Percentiles rank a stretch among this genome's conserved stretches.
These are phyloP conservation scores for Ophiocordyceps australis DNA, from an alignment of 2,329 filamentous ascomycete genomes.

Conservation along the genomic window DNA sequence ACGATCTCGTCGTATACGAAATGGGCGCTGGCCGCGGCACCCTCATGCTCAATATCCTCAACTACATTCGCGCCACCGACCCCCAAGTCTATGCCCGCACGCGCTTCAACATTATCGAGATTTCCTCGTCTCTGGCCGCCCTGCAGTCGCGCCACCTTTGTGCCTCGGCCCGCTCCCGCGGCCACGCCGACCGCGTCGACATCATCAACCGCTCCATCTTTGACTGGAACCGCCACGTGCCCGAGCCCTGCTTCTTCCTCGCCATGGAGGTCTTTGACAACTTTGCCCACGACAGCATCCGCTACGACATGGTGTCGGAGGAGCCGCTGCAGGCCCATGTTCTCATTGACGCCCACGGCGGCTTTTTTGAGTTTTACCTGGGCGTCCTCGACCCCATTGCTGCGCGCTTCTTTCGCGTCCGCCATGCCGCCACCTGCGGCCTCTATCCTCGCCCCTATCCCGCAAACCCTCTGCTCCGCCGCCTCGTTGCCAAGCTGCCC, in stretches of 20 bases:
- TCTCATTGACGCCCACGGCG: slow-evolving; percentile 65
- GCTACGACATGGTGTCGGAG: slow-evolving; percentile 71
- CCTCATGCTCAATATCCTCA: slow-evolving; percentile 92
- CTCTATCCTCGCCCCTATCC: slow-evolving; percentile 45
- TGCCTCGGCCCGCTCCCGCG: slow-evolving; percentile 46
- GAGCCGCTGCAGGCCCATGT: slow-evolving; percentile 77
- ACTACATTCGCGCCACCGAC: slow-evolving; percentile 81
- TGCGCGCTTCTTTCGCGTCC: slow-evolving; percentile 65
- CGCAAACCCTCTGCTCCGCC: slow-evolving; percentile 34
- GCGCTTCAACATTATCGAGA: slow-evolving; percentile 90
- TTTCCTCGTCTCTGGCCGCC: slow-evolving; percentile 62
- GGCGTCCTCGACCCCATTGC: slow-evolving; percentile 66
- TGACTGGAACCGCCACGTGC: slow-evolving; percentile 78
- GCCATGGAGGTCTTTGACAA: slow-evolving; percentile 98
- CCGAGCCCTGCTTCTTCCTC: slow-evolving; percentile 89
- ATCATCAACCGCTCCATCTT: slow-evolving; percentile 94
- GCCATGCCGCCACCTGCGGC: slow-evolving; percentile 54
- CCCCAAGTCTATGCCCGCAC: slow-evolving; percentile 89
- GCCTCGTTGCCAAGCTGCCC: slow-evolving; percentile 45
- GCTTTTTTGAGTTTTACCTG: slow-evolving; percentile 91
- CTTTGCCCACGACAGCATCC: slow-evolving; percentile 85
- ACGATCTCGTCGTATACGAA: slow-evolving; percentile 95
- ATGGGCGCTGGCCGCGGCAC: slow-evolving; percentile 97
- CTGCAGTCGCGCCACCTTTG: slow-evolving; percentile 58
- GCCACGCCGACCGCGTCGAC: slow-evolving; percentile 72